These are phyloP conservation scores for Phellopilus nigrolimitatus DNA, from an alignment of 1,284 basidiomycete genomes.

Conservation along the genomic window DNA sequence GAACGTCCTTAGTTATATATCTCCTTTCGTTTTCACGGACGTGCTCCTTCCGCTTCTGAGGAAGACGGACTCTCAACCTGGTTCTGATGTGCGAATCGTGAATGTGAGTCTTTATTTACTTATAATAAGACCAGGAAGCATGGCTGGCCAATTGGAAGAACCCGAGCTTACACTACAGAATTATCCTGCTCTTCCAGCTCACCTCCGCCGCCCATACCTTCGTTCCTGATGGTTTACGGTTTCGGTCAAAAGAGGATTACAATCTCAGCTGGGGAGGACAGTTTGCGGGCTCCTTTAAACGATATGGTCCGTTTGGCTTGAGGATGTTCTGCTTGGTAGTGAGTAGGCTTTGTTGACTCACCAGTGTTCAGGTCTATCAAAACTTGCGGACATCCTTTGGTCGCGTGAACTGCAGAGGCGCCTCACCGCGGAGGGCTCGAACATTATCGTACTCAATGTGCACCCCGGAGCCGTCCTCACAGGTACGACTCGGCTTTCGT, in stretches of 20 bases:
- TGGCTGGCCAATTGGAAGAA: too few relatives aligned
- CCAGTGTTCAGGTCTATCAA: constrained; percentile 17
- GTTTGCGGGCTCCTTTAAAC: neutral
- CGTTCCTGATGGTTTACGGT: neutral
- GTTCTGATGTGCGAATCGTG: constrained; percentile 9
- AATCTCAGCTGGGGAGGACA: neutral
- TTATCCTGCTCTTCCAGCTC: neutral
- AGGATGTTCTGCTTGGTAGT: neutral
- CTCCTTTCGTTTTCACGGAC: too few relatives aligned
- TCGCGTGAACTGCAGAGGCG: constrained; percentile 20
- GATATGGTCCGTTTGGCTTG: neutral
- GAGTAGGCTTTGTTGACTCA: neutral
- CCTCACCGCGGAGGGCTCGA: too few relatives aligned
- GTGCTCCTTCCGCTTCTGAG: too few relatives aligned
- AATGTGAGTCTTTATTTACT: constrained; percentile 10
- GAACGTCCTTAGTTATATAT: too few relatives aligned
- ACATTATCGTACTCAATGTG: too few relatives aligned
- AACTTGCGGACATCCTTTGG: constrained; percentile 23
- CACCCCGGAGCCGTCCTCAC: too few relatives aligned
- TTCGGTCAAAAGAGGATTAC: constrained; percentile 5
- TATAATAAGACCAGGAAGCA: too few relatives aligned
- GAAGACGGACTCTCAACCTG: too few relatives aligned
- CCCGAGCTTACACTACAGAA: neutral
- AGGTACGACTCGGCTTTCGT: neutral
- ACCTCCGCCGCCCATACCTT: constrained; percentile 1